These are phyloP conservation scores for Pluteus cervinus DNA, from an alignment of 768 basidiomycete genomes.

Conservation along the genomic window DNA sequence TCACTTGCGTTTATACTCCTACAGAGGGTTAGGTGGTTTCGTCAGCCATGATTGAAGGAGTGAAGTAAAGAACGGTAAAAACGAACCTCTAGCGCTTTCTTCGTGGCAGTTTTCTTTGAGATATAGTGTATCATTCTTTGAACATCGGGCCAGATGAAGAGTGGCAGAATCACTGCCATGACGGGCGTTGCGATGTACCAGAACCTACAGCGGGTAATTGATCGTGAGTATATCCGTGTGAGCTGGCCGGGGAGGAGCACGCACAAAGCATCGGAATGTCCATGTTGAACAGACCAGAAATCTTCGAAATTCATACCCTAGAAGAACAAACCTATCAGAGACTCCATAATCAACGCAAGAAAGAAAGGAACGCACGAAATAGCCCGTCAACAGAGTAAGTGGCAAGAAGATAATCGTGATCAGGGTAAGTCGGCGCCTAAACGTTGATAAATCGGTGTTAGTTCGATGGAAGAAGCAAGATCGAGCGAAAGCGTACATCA, in stretches of 20 bases:
- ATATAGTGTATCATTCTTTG: no score
- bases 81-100: no score
- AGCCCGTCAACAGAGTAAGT: conserved; percentile 63
- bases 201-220: no score
- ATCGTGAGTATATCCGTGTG: no score
- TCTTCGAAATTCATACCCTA: conserved; percentile 62
- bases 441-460: conserved; percentile 2
- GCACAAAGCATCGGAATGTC: conserved; percentile 42
- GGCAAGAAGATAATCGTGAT: conserved; percentile 70
- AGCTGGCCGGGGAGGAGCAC: no score
- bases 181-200: conserved; percentile 62
- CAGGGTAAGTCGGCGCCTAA: conserved; percentile 58
- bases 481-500: conserved; percentile 42
- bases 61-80: no score
- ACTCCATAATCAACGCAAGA: conserved; percentile 2
- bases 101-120: no score
- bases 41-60: no score
- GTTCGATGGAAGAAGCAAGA: not conserved
- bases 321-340: not conserved
- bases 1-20: no score
- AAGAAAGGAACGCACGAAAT: conserved; percentile 37
- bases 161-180: conserved; percentile 44
- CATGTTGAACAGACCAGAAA: conserved; percentile 46
- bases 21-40: no score
- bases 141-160: conserved; percentile 50